Conservation (phyloP, 1,284 basidiomycete genomes). For the Ustilago xerochloae region DNA sequence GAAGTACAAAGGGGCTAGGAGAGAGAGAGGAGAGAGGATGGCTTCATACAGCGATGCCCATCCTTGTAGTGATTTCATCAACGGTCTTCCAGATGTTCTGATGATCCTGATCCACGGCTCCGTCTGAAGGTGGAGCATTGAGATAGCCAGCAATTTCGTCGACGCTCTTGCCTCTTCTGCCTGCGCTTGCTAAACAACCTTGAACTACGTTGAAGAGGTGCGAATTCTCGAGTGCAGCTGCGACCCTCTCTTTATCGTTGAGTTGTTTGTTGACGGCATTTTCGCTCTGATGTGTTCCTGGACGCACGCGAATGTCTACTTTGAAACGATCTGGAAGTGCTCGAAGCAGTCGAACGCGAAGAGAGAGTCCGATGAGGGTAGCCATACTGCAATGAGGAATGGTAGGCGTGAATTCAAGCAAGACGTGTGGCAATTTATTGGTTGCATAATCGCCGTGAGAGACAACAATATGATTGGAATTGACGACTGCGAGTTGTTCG, state of each 20-base stretch:
- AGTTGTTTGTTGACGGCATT: slow-evolving; percentile 96
- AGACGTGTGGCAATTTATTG: slow-evolving; percentile 71
- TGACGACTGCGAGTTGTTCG: slow-evolving; percentile 95
- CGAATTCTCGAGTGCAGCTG: slow-evolving; percentile 93
- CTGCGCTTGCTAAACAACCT: slow-evolving; percentile 78
- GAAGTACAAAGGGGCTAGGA: neutral
- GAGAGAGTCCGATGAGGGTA: slow-evolving; percentile 92
- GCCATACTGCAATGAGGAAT: slow-evolving; percentile 99
- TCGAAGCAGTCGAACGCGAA: slow-evolving; percentile 88
- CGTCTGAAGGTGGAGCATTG: slow-evolving; percentile 13
- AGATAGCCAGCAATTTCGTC: slow-evolving; percentile 38
- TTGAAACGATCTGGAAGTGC: slow-evolving; percentile 92
- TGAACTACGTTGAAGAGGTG: slow-evolving; percentile 88
- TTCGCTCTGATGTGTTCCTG: slow-evolving; percentile 95
- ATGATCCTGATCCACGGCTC: slow-evolving; percentile 19
- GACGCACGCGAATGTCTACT: slow-evolving; percentile 90
- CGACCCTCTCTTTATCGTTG: slow-evolving; percentile 98
- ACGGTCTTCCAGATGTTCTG: slow-evolving; percentile 48
- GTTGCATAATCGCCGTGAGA: slow-evolving; percentile 61
- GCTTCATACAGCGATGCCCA: slow-evolving; percentile 38
- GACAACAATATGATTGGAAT: slow-evolving; percentile 84
- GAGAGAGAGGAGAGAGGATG: neutral
- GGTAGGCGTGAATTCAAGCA: slow-evolving; percentile 80
- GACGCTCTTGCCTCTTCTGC: slow-evolving; percentile 66
- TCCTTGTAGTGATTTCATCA: slow-evolving; percentile 38